Base-by-base conservation (phyloP, 495 filamentous ascomycete species). In the Neurospora tetrasperma region DNA sequence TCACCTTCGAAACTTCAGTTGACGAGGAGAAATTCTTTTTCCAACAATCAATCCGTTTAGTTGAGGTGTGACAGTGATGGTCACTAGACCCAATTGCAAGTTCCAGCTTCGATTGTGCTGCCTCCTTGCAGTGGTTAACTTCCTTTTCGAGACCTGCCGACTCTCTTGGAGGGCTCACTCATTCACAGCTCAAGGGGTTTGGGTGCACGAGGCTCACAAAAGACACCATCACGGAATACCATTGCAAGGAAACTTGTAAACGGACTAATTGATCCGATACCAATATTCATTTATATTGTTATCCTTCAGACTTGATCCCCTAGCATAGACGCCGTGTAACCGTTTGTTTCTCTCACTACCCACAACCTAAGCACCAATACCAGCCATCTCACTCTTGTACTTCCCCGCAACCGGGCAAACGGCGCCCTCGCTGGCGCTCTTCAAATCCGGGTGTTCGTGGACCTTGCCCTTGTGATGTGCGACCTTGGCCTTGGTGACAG, bases 401-500 rank as follows among this genome's bases (percentile, higher is more conserved):
- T 66, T 66, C 20, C 81, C 82, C 12, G 81, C 81, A 69, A 85
- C 84, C 14, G 84, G 84, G 59, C 82, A 85, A 2, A 85, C 81
- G 20, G 81, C 80, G 1, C 77, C 79, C 4, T 75, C 72, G 9
- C 73, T 71, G 5, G 77, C 80, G 0, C 72, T 68, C 31, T 66
- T 71, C 48, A 85, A 74, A 27, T 75, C 78, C 10, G 84, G 84
- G 69, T 85, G 84, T 7, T 73, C 80, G 40, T 77, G 48, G n/a
- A 85, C 75, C 73, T 79, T 83, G 42, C 83, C 83, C 48, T 59
- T 59, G 5, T 59, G 48, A 11, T 59, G 48, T 12, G 27, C 11
- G 20, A 59, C 27, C 48, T 59, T 59, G 44, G 84, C 84, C 78
- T 85, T 85, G 38, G 85, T 86, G 54, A 88, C 80, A 7, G 85